Conservation (phyloP, 2,329 filamentous ascomycete genomes). For the Remersonia thermophila region DNA sequence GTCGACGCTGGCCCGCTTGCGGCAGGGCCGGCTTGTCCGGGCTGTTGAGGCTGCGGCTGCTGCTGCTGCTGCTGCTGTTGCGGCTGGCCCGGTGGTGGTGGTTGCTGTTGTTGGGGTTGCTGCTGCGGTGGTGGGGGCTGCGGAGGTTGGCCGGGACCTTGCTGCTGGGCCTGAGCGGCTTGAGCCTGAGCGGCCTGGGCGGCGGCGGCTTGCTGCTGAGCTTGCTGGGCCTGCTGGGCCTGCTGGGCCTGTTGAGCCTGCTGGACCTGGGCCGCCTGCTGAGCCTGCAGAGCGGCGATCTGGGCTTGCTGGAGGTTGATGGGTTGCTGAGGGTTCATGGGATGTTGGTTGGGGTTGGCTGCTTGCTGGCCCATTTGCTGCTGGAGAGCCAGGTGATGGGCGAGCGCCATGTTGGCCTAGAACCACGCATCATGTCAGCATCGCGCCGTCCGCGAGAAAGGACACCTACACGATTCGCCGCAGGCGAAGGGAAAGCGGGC, state of each 20-base stretch:
- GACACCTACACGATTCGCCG: conserved; percentile 8
- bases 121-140: conserved; percentile 25
- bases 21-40: conserved; percentile 15
- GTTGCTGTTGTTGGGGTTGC: conserved; percentile 28
- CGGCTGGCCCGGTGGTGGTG: no score
- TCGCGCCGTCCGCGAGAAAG: conserved; percentile 1
- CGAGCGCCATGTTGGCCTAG: conserved; percentile 28
- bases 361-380: conserved; percentile 30
- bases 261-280: conserved; percentile 6
- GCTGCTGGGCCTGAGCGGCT: conserved; percentile 25
- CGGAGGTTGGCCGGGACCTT: conserved; percentile 21
- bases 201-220: conserved; percentile 25
- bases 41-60: conserved; percentile 23
- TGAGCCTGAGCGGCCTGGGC: conserved; percentile 16
- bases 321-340: conserved; percentile 34
- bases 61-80: conserved; percentile 27
- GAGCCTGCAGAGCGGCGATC: conserved; percentile 26
- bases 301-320: conserved; percentile 33
- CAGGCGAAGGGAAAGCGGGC: not conserved
- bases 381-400: conserved; percentile 35
- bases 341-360: conserved; percentile 34
- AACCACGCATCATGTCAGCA: conserved; percentile 10
- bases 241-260: conserved; percentile 29
- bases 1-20: conserved; percentile 24
- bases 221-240: conserved; percentile 27